Evolutionary conservation across 164 flowering plant species (phyloP), one percentile per base, ranked within the genome.

Genomic region (Liriodendron chinense): DNA sequence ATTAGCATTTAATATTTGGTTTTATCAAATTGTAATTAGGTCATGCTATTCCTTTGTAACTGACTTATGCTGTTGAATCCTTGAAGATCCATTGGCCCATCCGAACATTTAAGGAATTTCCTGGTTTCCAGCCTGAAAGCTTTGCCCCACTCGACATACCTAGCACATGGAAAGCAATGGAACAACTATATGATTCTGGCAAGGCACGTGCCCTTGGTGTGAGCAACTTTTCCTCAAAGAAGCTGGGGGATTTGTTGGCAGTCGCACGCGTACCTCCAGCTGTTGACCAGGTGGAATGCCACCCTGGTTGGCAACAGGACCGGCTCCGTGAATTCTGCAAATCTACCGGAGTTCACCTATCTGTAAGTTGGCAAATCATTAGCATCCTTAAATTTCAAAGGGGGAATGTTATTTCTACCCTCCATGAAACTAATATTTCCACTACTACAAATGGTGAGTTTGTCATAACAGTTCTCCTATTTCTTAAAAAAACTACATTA

Each of bases 81-180:
- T 75, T 83, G 78, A 71, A 92, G 96, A 87, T 95, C 72, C 98
- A 95, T 77, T 95, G 98, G 98, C 98, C 96, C 20, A 84, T 86
- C 12, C 43, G 80, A 25, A 70, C 81, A 83, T 90, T 87, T 72
- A 90, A 85, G 78, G 90, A 79, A 5, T 76, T 87, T 16, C 80
- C 71, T 75, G 91, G 88, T 14, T 86, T 83, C 74, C 72, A 73
- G n/a, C 91, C 87, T 65, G 89, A 89, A 76, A 80, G 86, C 71
- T 74, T 89, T 22, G 10, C 23, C 8, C 85, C 73, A 75, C 75
- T 82, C 18, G 87, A 89, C 72, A 87, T 90, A 34, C 96, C 93
- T 12, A 66, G 78, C 61, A 93, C 94, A 63, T 94, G 98, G 98
- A 81, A 65, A 65, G 96, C 96, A 47, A 90, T 94, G 96, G 98